These are phyloP conservation scores for Nakaseomyces nivariensis DNA, from an alignment of 1,139 yeast species.

Conservation along the genomic window DNA sequence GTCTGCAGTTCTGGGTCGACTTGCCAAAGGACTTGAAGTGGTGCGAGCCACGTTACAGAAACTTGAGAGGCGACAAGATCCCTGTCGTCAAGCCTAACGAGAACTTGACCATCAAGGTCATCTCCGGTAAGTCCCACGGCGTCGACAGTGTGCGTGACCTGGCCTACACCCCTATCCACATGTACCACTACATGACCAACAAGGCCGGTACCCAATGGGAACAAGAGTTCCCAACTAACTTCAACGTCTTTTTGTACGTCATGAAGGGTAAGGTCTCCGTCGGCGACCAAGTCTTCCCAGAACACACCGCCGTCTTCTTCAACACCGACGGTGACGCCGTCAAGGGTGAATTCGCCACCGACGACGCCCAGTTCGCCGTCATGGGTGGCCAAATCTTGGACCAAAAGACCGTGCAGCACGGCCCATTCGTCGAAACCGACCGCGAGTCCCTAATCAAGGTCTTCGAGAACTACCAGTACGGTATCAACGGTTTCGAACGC, in stretches of 20 bases:
- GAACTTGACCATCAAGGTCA: conserved; percentile 60
- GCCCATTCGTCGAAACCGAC: conserved; percentile 56
- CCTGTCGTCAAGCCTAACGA: conserved; percentile 63
- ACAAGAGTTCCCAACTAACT: conserved; percentile 53
- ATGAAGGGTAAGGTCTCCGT: conserved; percentile 53
- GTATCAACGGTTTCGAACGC: conserved; percentile 64
- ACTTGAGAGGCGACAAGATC: conserved; percentile 59
- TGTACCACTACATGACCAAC: conserved; percentile 51
- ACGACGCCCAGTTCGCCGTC: conserved; percentile 42
- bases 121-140: conserved; percentile 71
- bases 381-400: conserved; percentile 71
- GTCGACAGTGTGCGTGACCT: conserved; percentile 62
- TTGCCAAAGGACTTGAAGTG: conserved; percentile 63
- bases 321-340: conserved; percentile 53
- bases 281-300: conserved; percentile 36
- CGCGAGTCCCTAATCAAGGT: conserved; percentile 56
- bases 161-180: conserved; percentile 78
- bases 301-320: conserved; percentile 52
- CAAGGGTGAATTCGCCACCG: conserved; percentile 38
- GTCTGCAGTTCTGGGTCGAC: conserved; percentile 90
- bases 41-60: conserved; percentile 71
- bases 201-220: conserved; percentile 59
- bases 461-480: conserved; percentile 58
- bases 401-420: conserved; percentile 77
- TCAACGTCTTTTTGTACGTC: conserved; percentile 66